Percentiles rank a stretch among this genome's conserved stretches.
These are phyloP conservation scores for Mycena crocata DNA, from an alignment of 768 basidiomycete species.

Conservation along the genomic window DNA sequence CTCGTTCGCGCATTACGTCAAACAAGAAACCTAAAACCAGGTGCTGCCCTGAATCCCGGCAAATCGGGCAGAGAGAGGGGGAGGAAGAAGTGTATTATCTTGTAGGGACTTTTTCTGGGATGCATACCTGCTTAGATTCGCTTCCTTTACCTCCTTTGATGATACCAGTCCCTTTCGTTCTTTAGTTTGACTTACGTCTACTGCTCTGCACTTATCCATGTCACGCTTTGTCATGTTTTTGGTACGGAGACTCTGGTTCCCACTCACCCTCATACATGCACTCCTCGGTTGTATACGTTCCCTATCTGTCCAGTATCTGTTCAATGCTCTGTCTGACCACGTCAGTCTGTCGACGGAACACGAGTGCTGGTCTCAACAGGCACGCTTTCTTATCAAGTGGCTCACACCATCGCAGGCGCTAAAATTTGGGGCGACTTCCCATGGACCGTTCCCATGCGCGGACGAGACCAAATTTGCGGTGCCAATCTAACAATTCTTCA, in stretches of 20 bases:
- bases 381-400: too few relatives aligned
- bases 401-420: too few relatives aligned
- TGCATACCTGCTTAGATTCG: conserved; percentile 74
- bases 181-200: conserved; percentile 42
- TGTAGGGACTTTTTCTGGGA: conserved; percentile 80
- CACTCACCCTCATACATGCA: too few relatives aligned
- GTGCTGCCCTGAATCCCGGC: conserved; percentile 14
- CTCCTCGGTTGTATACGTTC: too few relatives aligned
- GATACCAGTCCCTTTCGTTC: conserved; percentile 76
- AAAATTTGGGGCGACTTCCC: too few relatives aligned
- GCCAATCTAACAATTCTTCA: too few relatives aligned
- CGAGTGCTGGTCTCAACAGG: too few relatives aligned
- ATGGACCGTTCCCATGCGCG: too few relatives aligned
- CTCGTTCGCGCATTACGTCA: conserved; percentile 86
- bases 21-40: conserved; percentile 67
- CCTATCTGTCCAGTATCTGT: too few relatives aligned
- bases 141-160: conserved; percentile 79
- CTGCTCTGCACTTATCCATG: conserved; percentile 43
- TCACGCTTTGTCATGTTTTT: conserved; percentile 38
- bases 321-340: too few relatives aligned
- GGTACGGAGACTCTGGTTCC: conserved; percentile 14
- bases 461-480: too few relatives aligned
- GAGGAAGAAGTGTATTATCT: conserved; percentile 77
- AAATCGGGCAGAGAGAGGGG: conserved; percentile 58
- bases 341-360: too few relatives aligned